phyloP scores from a whole-genome alignment of 2,329 filamentous ascomycete genomes.

The Fusarium duplospermum region DNA sequence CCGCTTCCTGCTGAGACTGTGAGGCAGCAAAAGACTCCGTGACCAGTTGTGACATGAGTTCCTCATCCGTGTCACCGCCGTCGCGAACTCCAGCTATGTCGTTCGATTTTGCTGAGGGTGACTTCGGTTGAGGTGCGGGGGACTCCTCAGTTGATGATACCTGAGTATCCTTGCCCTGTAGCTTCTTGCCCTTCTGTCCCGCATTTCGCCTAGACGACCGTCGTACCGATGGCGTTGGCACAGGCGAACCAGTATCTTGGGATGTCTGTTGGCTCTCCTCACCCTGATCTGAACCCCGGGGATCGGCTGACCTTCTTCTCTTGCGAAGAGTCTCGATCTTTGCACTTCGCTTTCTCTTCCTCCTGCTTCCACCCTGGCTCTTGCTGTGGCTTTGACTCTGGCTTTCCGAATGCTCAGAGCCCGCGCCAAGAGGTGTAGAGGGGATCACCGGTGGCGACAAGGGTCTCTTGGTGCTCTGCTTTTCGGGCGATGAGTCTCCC shows the following conservation, averaged over 20 bases:
- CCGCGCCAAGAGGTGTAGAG: conserved; percentile 37
- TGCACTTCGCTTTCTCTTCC: conserved; percentile 46
- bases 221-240: conserved; percentile 31
- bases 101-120: background rate
- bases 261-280: conserved; percentile 34
- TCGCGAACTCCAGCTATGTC: conserved; percentile 31
- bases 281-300: conserved; percentile 24
- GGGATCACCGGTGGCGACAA: conserved; percentile 32
- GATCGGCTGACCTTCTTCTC: conserved; percentile 43
- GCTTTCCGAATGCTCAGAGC: conserved; percentile 18
- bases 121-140: background rate
- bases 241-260: conserved; percentile 32
- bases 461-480: conserved; percentile 26
- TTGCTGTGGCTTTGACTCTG: conserved; percentile 18
- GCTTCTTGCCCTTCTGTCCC: conserved; percentile 29
- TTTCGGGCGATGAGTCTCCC: conserved; percentile 31
- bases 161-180: conserved; percentile 19
- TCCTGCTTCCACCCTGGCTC: conserved; percentile 35
- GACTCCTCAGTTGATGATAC: conserved; percentile 18
- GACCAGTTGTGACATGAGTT: conserved; percentile 55
- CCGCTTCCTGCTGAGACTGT: conserved; percentile 41
- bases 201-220: conserved; percentile 41
- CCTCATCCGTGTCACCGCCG: conserved; percentile 53
- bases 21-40: conserved; percentile 55
- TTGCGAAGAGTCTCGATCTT: conserved; percentile 44